Evolutionary conservation across 345 rosid species (phyloP).

Genomic region (Aethionema arabicum): DNA sequence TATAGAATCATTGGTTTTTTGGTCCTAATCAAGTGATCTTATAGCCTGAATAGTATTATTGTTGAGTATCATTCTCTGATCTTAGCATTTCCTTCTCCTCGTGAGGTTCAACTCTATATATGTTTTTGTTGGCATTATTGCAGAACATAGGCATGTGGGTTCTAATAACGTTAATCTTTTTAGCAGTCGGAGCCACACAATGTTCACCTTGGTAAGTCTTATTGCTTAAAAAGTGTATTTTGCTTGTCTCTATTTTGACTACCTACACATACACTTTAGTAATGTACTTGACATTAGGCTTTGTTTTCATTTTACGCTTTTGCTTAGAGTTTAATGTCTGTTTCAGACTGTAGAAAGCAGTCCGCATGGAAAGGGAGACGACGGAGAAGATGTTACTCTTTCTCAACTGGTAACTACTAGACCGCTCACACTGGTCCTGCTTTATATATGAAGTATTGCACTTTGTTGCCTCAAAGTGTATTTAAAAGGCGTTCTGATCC

Average conservation of each 20-base stretch:
- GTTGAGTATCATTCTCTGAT: background rate
- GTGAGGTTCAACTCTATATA: conserved; percentile 13
- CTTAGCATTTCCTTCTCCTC: conserved; percentile 5
- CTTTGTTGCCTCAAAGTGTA: conserved; percentile 23
- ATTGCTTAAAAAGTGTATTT: conserved; percentile 13
- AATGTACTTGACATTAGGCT: conserved; percentile 17
- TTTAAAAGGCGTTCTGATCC: conserved; percentile 6
- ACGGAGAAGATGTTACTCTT: conserved; percentile 80
- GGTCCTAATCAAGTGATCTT: conserved; percentile 9
- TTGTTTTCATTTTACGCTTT: background rate
- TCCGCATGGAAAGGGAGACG: conserved; percentile 87
- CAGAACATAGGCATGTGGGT: conserved; percentile 96
- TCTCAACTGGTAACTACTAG: conserved; percentile 78
- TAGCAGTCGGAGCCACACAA: conserved; percentile 97
- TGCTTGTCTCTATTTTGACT: conserved; percentile 9
- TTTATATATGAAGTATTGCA: conserved; percentile 24
- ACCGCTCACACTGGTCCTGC: conserved; percentile 25
- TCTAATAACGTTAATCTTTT: conserved; percentile 90
- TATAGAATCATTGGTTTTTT: background rate
- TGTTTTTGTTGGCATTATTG: conserved; percentile 18
- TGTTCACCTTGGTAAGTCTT: conserved; percentile 73
- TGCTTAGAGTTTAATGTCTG: conserved; percentile 15
- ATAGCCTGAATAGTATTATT: conserved; percentile 14
- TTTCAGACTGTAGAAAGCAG: conserved; percentile 99
- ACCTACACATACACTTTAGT: conserved; percentile 8